phyloP scores from a whole-genome alignment of 2,329 filamentous ascomycete genomes.

The Coniella vitis region DNA sequence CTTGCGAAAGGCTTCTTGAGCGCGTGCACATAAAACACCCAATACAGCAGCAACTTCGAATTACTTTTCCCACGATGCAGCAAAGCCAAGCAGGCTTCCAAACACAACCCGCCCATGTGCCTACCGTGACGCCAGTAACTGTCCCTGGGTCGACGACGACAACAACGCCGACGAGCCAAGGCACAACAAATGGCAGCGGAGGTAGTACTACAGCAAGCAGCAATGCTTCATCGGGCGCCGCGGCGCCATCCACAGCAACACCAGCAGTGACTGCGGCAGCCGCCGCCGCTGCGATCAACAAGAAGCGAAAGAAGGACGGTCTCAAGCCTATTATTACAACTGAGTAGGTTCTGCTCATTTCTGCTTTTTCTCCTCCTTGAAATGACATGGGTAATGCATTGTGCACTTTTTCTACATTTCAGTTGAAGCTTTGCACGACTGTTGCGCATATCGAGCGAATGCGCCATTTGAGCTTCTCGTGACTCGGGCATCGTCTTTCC shows the following conservation, averaged over 20 bases:
- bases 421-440: background rate
- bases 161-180: background rate
- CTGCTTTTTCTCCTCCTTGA: background rate
- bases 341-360: conserved; percentile 37
- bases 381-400: background rate
- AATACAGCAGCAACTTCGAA: background rate
- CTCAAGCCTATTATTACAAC: conserved; percentile 72
- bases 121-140: conserved; percentile 7
- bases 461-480: too few species aligned
- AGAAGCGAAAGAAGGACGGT: conserved; percentile 66
- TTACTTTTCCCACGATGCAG: conserved; percentile 6
- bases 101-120: background rate
- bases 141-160: conserved; percentile 1
- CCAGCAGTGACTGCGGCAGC: conserved; percentile 6
- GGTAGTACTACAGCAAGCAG: background rate
- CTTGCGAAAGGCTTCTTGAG: background rate
- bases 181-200: conserved; percentile 1
- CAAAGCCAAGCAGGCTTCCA: background rate
- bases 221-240: background rate
- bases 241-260: conserved; percentile 16
- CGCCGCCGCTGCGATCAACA: conserved; percentile 21
- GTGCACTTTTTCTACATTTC: background rate
- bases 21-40: too few species aligned
- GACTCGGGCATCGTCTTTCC: too few species aligned
- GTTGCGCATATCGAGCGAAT: background rate